Base-by-base conservation (phyloP, 768 basidiomycete genomes). In the Tylopilus plumbeoviolaceoides region DNA sequence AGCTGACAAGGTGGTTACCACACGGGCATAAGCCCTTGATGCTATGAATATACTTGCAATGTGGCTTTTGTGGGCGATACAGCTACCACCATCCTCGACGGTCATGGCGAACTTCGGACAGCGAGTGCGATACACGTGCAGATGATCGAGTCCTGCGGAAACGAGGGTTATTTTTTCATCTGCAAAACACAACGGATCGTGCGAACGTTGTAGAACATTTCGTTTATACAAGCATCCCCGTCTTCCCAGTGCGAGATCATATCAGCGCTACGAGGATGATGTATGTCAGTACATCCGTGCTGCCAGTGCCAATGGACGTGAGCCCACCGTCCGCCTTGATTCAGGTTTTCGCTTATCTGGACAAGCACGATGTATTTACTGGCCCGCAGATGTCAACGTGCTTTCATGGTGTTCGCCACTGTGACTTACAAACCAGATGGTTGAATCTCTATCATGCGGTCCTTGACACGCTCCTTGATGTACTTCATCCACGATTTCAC, bases 191-290 rank as follows among this genome's bases (percentile, higher is more conserved):
- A 39, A 47, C 39, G 41, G 55, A 25, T 33, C 41, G 48, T 47
- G 73, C 87, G 57, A 70, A 91, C 90, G 64, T 89, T 93, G 44
- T 77, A 76, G 71, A 79, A 90, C 65, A 92, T 75, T 70, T 92
- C 90, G 68, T 89, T 84, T 39, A 83, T 78, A 53, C 90, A 83
- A 47, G 78, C 74, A 64, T 93, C 91, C 48, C 81, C 80, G 57
- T 92, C 90, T 73, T 93, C 90, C 90, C 90, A 93, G 63, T 93
- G 91, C 56, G 87, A 90, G 45, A 78, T 80, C 72, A 93, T 81
- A 68, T 89, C 88, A 44, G 86, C 88, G 59, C 90, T 91, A 58
- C 35, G 51, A 50, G 35, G 14, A 35, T 35, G 40, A 35, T 35
- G 40, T 44, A 51, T 4, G 28, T 58, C 47, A 51, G 35, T 51